Percentiles rank a stretch among this genome's conserved stretches.
These are phyloP conservation scores for Huiozyma sinensis DNA, from an alignment of 805 yeast genomes.

Conservation along the genomic window DNA sequence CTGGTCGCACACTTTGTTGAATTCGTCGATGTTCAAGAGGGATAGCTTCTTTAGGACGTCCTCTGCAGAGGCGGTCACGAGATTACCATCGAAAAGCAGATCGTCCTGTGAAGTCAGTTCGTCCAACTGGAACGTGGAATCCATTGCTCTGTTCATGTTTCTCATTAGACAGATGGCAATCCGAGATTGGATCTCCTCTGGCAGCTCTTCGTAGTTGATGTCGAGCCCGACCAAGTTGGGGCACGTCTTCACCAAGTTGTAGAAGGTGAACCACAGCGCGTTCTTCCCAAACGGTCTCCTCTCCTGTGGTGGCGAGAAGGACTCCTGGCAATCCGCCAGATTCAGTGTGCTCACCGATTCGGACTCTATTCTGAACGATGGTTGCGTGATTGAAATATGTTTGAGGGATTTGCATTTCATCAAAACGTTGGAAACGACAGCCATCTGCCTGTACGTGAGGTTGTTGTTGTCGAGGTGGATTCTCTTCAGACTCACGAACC, in stretches of 20 bases:
- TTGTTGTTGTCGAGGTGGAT: slow-evolving; percentile 63
- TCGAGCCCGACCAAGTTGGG: slow-evolving; percentile 55
- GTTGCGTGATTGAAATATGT: slow-evolving; percentile 61
- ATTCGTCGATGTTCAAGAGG: slow-evolving; percentile 3
- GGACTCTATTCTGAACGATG: not conserved
- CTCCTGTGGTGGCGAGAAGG: not conserved
- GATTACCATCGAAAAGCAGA: slow-evolving; percentile 62
- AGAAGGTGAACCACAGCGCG: slow-evolving; percentile 51
- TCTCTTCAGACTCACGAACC: slow-evolving; percentile 50
- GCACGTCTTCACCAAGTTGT: slow-evolving; percentile 56
- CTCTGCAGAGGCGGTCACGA: slow-evolving; percentile 64
- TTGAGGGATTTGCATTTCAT: slow-evolving; percentile 60
- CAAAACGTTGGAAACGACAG: slow-evolving; percentile 54
- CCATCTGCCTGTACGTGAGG: slow-evolving; percentile 43
- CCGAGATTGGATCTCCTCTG: slow-evolving; percentile 53
- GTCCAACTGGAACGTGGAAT: slow-evolving; percentile 23
- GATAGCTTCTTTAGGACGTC: slow-evolving; percentile 39
- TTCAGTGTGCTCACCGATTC: not conserved
- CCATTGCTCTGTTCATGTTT: slow-evolving; percentile 59
- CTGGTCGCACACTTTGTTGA: not conserved
- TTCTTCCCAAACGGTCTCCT: slow-evolving; percentile 33
- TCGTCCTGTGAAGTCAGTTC: slow-evolving; percentile 39
- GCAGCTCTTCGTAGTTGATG: slow-evolving; percentile 50
- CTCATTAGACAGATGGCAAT: slow-evolving; percentile 74
- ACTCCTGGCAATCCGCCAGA: not conserved